Evolutionary conservation across 78 protist genomes (phyloP).

Genomic region (Monocercomonoides exilis): DNA sequence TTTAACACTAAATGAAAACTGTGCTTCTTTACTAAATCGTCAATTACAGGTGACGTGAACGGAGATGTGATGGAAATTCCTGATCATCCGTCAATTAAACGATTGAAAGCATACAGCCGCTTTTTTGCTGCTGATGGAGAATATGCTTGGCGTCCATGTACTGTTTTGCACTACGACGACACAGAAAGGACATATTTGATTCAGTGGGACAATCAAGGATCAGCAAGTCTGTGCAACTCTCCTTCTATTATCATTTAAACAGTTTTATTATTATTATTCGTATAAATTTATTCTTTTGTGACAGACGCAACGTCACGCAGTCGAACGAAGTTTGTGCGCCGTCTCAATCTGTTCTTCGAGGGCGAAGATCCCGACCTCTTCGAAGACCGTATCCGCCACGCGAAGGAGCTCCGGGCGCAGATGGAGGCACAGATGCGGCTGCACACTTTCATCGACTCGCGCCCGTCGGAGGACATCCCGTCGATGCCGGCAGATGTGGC

Average conservation of each 20-base stretch:
- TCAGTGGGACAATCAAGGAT: neutral
- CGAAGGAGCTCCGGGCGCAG: constrained; percentile 5
- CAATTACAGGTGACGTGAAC: neutral
- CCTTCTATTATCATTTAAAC: too few species aligned
- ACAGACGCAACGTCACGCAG: neutral
- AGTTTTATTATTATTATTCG: too few species aligned
- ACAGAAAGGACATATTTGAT: neutral
- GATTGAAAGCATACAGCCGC: neutral
- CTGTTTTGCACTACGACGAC: neutral
- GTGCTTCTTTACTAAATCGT: too few species aligned
- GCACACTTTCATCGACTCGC: neutral
- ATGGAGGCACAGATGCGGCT: constrained; percentile 13
- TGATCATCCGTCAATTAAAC: neutral
- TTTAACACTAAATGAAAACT: too few species aligned
- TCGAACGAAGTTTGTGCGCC: neutral
- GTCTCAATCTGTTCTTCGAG: constrained; percentile 7
- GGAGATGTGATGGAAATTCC: neutral
- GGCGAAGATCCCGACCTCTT: neutral
- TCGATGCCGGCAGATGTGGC: neutral
- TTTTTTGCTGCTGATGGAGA: neutral
- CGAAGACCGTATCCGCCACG: neutral
- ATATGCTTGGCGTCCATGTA: constrained; percentile 8
- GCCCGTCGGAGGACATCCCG: neutral
- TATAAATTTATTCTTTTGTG: too few species aligned
- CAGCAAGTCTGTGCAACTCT: too few species aligned